Conservation (phyloP, 148 eudicot genomes). For the Amaranthus palmeri region DNA sequence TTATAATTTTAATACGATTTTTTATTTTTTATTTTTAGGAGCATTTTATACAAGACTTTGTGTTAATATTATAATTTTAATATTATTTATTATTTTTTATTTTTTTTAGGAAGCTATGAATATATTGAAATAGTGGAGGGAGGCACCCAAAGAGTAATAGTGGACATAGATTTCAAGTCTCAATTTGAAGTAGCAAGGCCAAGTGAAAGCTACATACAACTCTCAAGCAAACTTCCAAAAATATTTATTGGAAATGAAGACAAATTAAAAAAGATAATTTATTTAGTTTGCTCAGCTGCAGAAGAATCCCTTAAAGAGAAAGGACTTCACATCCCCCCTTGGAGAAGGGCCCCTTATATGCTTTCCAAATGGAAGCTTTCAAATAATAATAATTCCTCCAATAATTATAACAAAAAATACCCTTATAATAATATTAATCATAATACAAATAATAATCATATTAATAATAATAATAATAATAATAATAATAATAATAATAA, state of each 20-base stretch:
- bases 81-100: too few relatives aligned
- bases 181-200: constrained; percentile 72
- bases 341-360: constrained; percentile 57
- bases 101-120: constrained; percentile 40
- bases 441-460: background rate
- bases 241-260: constrained; percentile 51
- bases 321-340: constrained; percentile 64
- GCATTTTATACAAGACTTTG: too few relatives aligned
- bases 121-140: constrained; percentile 36
- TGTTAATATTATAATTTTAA: too few relatives aligned
- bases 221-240: constrained; percentile 35
- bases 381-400: too few relatives aligned
- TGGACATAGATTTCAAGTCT: constrained; percentile 64
- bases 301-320: constrained; percentile 46
- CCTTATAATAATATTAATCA: too few relatives aligned
- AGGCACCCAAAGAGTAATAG: constrained; percentile 29
- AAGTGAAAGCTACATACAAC: constrained; percentile 37
- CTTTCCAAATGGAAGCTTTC: constrained; percentile 49
- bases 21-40: too few relatives aligned
- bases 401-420: too few relatives aligned
- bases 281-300: constrained; percentile 42
- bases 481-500: too few relatives aligned
- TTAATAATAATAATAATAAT: background rate
- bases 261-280: constrained; percentile 34
- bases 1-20: too few relatives aligned